Evolutionary conservation across 2,329 filamentous ascomycete species (phyloP), one percentile per base, ranked within the genome.

Genomic region (Microdochium paspali): DNA sequence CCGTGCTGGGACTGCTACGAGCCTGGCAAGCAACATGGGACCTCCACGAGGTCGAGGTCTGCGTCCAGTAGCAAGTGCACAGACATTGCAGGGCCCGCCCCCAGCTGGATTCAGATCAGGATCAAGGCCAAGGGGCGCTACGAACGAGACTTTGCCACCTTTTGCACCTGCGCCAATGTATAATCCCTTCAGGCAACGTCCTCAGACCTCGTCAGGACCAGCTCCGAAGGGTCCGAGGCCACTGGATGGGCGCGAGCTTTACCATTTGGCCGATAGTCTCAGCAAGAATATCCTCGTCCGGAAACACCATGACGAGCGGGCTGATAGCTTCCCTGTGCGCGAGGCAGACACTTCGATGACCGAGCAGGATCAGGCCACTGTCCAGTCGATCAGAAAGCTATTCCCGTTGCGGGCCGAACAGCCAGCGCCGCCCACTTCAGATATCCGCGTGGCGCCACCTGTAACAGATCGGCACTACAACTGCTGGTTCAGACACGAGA

Each of bases 401-500:
- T 64, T 72, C 48, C 49, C 46, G 10, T 46, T 42, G 10, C 40
- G 31, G 18, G 15, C 5, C 6, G 35, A 15, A 21, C 15, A 40
- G 35, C 35, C 46, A 6, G 47, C 44, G 28, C 44, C 55, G 10
- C 43, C 49, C 5, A 48, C 35, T 21, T 20, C 57, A 25, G 52
- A 51, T 18, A 49, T 61, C 9, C 56, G 54, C 53, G 61, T 63
- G 18, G 64, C 76, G 2, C 59, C 59, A 7, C 66, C 72, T 2
- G 59, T 79, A n/a, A 49, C 50, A 35, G 50, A 51, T 31, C 65
- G 61, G 45, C 65, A 72, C 44, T 68, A 68, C 52, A 54, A 61
- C 48, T 81, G 77, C 59, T 67, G 73, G 48, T 68, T 70, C 35
- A 58, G 59, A 3, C 77, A 81, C 56, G 58, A 58, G 44, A 66